Conservation (phyloP, 495 filamentous ascomycete genomes). For the Usnea hakonensis region DNA sequence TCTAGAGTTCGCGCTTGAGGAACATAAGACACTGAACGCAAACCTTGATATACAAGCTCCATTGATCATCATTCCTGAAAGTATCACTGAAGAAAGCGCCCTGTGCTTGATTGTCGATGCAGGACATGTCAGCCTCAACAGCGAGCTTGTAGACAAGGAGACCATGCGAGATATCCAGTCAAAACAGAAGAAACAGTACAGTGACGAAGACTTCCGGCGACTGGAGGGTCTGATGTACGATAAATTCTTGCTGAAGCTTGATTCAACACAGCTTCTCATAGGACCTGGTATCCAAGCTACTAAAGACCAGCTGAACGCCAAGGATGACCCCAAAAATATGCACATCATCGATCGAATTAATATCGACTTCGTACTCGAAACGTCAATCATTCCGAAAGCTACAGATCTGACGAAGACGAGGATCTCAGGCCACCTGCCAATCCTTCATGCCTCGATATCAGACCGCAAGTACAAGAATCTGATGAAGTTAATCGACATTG, state of each 20-base stretch:
- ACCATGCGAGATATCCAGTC: constrained; percentile 82
- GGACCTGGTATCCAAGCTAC: constrained; percentile 90
- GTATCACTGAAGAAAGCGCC: constrained; percentile 67
- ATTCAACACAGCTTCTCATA: constrained; percentile 90
- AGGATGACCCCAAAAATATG: constrained; percentile 61
- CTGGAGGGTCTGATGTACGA: constrained; percentile 93
- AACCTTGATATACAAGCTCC: constrained; percentile 93
- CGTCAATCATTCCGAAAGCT: constrained; percentile 88
- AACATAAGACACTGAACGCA: constrained; percentile 96
- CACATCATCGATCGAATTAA: constrained; percentile 96
- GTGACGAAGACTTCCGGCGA: constrained; percentile 75
- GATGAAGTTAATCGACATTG: constrained; percentile 94
- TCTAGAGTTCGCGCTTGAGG: constrained; percentile 88
- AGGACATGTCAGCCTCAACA: constrained; percentile 88
- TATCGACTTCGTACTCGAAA: constrained; percentile 85
- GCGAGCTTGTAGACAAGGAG: constrained; percentile 83
- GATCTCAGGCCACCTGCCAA: constrained; percentile 83
- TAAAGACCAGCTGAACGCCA: constrained; percentile 67
- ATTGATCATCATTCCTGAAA: constrained; percentile 91
- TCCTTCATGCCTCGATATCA: constrained; percentile 83
- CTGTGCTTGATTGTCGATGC: constrained; percentile 92
- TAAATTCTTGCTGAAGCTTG: constrained; percentile 82
- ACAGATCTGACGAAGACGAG: constrained; percentile 88
- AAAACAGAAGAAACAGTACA: constrained; percentile 83
- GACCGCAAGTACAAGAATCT: constrained; percentile 93